Percentiles rank a stretch among this genome's conserved stretches.
Conservation (phyloP, 352 stramenopile genomes). For the Peronosclerospora sorghi region DNA sequence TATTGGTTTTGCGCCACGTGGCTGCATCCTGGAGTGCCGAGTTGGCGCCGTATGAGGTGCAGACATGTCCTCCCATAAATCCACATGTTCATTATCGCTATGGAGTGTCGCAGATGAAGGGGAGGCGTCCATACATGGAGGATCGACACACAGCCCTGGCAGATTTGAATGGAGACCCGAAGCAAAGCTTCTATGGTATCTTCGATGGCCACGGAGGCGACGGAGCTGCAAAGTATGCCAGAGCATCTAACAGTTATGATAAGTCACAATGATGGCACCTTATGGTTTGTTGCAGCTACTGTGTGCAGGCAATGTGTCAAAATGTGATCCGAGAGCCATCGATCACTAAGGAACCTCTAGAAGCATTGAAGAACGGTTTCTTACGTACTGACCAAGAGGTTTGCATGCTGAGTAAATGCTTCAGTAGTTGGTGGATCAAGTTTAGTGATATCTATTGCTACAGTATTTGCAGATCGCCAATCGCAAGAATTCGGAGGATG, state of each 20-base stretch:
- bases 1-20: constrained; percentile 49
- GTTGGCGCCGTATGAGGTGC: constrained; percentile 52
- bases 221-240: constrained; percentile 69
- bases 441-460: not conserved
- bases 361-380: constrained; percentile 74
- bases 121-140: constrained; percentile 86
- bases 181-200: constrained; percentile 86
- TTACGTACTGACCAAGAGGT: constrained; percentile 72
- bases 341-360: constrained; percentile 48
- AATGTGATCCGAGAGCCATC: constrained; percentile 69
- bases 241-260: not conserved
- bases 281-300: constrained; percentile 37
- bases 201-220: constrained; percentile 90
- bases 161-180: constrained; percentile 68
- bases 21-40: constrained; percentile 39
- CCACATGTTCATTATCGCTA: constrained; percentile 70
- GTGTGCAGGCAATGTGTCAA: constrained; percentile 69
- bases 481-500: constrained; percentile 75
- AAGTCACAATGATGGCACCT: constrained; percentile 3
- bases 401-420: not conserved
- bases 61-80: constrained; percentile 68
- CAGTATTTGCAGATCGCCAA: constrained; percentile 82
- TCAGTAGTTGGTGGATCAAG: too few species aligned
- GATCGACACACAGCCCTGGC: constrained; percentile 73
- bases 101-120: constrained; percentile 74